Evolutionary conservation across 345 rosid genomes (phyloP).

Genomic region (Combretum micranthum): DNA sequence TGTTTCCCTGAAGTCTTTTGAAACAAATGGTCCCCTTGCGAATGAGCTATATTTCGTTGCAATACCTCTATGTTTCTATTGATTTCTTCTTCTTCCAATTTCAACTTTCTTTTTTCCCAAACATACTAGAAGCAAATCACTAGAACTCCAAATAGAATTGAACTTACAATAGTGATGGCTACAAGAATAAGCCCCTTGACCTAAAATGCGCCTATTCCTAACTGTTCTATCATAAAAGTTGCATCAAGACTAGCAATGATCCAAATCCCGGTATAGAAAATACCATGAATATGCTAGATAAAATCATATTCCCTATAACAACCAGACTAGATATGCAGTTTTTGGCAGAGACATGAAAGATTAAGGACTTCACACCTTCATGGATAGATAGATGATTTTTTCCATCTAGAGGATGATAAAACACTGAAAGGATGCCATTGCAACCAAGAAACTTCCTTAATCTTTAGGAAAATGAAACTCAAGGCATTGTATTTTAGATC

Average conservation of each 20-base stretch:
- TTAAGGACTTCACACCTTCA: slow-evolving; percentile 18
- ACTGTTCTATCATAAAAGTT: slow-evolving; percentile 49
- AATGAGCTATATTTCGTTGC: background rate
- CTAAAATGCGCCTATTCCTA: slow-evolving; percentile 60
- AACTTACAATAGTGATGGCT: slow-evolving; percentile 56
- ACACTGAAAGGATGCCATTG: slow-evolving; percentile 99
- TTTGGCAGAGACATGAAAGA: slow-evolving; percentile 27
- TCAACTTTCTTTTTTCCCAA: slow-evolving; percentile 36
- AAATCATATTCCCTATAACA: slow-evolving; percentile 61
- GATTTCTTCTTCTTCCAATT: slow-evolving; percentile 11
- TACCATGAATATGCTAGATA: slow-evolving; percentile 66
- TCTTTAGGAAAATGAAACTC: slow-evolving; percentile 79
- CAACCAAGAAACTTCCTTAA: slow-evolving; percentile 79
- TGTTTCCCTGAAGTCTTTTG: slow-evolving; percentile 15
- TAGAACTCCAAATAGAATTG: slow-evolving; percentile 55
- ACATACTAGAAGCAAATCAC: slow-evolving; percentile 68
- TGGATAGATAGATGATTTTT: slow-evolving; percentile 40
- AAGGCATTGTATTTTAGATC: slow-evolving; percentile 77
- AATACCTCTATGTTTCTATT: background rate
- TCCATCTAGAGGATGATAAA: slow-evolving; percentile 81
- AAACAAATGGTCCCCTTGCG: background rate
- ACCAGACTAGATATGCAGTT: slow-evolving; percentile 59
- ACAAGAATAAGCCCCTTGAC: slow-evolving; percentile 65
- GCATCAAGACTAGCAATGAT: slow-evolving; percentile 29
- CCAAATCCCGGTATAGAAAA: slow-evolving; percentile 52